phyloP scores from a whole-genome alignment of 179 eudicot genomes.

The Silene noctiflora region DNA sequence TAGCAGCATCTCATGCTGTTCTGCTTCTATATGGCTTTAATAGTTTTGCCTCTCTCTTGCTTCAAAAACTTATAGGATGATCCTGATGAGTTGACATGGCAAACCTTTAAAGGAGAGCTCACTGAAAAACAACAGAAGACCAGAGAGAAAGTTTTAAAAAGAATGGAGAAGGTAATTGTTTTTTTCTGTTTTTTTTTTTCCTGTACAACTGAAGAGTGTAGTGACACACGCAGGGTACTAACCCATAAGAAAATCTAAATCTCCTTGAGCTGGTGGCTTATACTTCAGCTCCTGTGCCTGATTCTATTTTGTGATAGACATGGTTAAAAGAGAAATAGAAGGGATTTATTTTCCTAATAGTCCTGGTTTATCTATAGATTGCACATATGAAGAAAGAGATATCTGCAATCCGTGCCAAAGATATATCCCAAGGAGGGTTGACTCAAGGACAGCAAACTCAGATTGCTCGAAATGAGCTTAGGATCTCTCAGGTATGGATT shows the following conservation, averaged over 20 bases:
- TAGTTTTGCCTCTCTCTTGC: conserved; percentile 8
- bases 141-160: conserved; percentile 82
- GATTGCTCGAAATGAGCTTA: conserved; percentile 96
- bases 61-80: conserved; percentile 59
- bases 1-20: background rate
- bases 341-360: background rate
- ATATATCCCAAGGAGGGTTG: conserved; percentile 97
- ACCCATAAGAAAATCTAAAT: background rate
- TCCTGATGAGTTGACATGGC: conserved; percentile 91
- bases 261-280: background rate
- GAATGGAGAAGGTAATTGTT: conserved; percentile 80
- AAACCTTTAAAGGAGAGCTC: conserved; percentile 91
- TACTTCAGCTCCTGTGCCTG: conserved; percentile 1
- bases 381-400: conserved; percentile 99
- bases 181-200: conserved; percentile 7
- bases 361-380: conserved; percentile 44
- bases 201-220: conserved; percentile 5
- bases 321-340: conserved; percentile 6
- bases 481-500: conserved; percentile 69
- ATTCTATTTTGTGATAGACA: background rate
- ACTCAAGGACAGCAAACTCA: conserved; percentile 99
- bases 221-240: background rate
- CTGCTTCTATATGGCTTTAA: background rate
- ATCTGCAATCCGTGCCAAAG: conserved; percentile 93
- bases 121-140: conserved; percentile 98